These are phyloP conservation scores for Ogataea hybrid DNA, from an alignment of 1,139 yeast genomes.

Conservation along the genomic window DNA sequence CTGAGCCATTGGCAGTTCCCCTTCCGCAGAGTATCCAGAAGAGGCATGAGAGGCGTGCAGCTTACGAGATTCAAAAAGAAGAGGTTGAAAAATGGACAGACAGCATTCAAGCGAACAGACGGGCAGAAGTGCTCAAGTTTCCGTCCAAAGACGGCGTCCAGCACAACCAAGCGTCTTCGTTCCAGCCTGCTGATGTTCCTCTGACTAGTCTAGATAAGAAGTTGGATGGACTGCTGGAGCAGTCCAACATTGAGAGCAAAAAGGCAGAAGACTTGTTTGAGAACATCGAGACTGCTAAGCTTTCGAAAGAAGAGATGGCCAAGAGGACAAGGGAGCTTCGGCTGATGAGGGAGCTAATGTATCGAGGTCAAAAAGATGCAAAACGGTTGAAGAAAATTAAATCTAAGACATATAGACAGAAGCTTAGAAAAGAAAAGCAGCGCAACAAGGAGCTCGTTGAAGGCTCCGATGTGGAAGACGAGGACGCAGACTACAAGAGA, in stretches of 20 bases:
- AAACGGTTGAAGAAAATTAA: slow-evolving; percentile 91
- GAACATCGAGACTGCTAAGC: slow-evolving; percentile 77
- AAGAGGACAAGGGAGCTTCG: slow-evolving; percentile 81
- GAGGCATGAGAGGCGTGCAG: slow-evolving; percentile 84
- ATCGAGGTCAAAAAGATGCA: slow-evolving; percentile 89
- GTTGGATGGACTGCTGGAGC: slow-evolving; percentile 57
- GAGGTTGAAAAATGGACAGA: slow-evolving; percentile 91
- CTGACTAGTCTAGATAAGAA: slow-evolving; percentile 66
- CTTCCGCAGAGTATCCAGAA: slow-evolving; percentile 83
- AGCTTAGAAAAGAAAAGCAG: slow-evolving; percentile 80
- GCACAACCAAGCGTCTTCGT: slow-evolving; percentile 51
- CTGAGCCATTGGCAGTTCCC: slow-evolving; percentile 69
- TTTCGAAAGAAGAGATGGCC: slow-evolving; percentile 76
- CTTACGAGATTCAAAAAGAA: slow-evolving; percentile 82
- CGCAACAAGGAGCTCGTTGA: slow-evolving; percentile 71
- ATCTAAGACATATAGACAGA: slow-evolving; percentile 83
- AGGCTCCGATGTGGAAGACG: slow-evolving; percentile 47
- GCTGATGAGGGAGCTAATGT: slow-evolving; percentile 93
- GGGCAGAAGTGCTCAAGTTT: slow-evolving; percentile 81
- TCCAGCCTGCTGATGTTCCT: slow-evolving; percentile 49
- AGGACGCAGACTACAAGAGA: slow-evolving; percentile 65
- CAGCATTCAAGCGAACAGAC: slow-evolving; percentile 71
- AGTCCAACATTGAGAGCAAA: slow-evolving; percentile 73
- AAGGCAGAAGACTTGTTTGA: slow-evolving; percentile 76
- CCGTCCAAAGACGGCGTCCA: slow-evolving; percentile 55